A percentile compares a stretch with the other conserved stretches of the same genome.
phyloP scores from a whole-genome alignment of 2,329 filamentous ascomycete genomes.

The Phialocephala subalpina region DNA sequence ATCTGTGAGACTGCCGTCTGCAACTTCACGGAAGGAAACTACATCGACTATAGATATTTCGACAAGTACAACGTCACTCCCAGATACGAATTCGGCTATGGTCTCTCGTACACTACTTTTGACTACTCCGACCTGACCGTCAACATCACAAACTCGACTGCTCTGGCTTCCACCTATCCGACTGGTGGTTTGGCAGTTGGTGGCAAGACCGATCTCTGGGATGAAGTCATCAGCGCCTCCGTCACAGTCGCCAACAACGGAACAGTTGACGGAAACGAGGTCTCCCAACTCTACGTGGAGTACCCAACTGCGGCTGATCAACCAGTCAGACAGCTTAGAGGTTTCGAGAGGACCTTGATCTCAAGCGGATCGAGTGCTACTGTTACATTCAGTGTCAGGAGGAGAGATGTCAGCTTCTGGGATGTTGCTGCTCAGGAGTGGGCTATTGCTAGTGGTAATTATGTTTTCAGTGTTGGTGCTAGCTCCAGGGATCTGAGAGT shows the following conservation, averaged over 20 bases:
- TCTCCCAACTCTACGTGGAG: slow-evolving; percentile 57
- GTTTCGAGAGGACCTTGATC: slow-evolving; percentile 24
- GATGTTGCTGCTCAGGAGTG: slow-evolving; percentile 80
- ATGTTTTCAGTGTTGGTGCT: slow-evolving; percentile 34
- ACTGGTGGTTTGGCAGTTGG: slow-evolving; percentile 66
- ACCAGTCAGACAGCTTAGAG: slow-evolving; percentile 25
- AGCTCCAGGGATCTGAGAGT: slow-evolving; percentile 35
- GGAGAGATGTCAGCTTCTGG: slow-evolving; percentile 89
- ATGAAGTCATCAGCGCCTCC: slow-evolving; percentile 58
- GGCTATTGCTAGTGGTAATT: slow-evolving; percentile 53
- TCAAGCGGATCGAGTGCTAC: slow-evolving; percentile 29
- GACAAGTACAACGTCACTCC: slow-evolving; percentile 69
- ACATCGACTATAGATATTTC: slow-evolving; percentile 82
- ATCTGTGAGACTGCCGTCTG: slow-evolving; percentile 65
- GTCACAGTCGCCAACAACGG: slow-evolving; percentile 63
- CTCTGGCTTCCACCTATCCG: slow-evolving; percentile 52
- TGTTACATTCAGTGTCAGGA: slow-evolving; percentile 78
- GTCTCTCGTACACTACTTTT: slow-evolving; percentile 81
- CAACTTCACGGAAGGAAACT: slow-evolving; percentile 79
- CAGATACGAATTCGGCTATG: slow-evolving; percentile 81
- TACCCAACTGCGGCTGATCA: slow-evolving; percentile 24
- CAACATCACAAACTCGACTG: slow-evolving; percentile 42
- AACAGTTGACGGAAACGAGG: slow-evolving; percentile 56
- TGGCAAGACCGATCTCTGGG: slow-evolving; percentile 59
- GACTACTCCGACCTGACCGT: slow-evolving; percentile 68